Evolutionary conservation across 495 filamentous ascomycete species (phyloP).

Genomic region (Entonaema liquescens): DNA sequence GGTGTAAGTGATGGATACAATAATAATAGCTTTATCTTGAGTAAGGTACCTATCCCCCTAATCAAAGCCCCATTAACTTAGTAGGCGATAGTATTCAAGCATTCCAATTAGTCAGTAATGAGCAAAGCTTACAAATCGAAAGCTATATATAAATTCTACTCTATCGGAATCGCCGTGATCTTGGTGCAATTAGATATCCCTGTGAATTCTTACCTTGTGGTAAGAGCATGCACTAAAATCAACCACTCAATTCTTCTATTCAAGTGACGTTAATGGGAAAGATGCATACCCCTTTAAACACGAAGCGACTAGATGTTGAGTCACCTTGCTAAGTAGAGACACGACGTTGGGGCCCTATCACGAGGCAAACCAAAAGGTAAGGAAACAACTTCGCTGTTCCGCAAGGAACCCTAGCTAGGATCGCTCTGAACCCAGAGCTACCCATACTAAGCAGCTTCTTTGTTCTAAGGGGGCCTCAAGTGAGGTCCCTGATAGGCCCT

Average conservation of each 20-base stretch:
- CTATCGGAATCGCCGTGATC: background rate
- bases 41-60: no score
- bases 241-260: background rate
- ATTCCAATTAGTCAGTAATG: background rate
- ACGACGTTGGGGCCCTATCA: background rate
- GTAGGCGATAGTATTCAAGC: background rate
- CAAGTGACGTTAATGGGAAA: background rate
- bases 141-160: background rate
- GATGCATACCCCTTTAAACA: background rate
- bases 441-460: no score
- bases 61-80: no score
- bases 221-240: background rate
- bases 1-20: no score
- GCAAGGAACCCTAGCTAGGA: no score
- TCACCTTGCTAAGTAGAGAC: conserved; percentile 23
- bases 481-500: no score
- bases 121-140: background rate
- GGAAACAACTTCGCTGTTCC: no score
- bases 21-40: no score
- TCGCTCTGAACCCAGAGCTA: no score
- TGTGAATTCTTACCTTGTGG: background rate
- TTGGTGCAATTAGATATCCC: background rate
- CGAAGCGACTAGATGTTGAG: conserved; percentile 6
- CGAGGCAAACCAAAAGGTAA: no score
- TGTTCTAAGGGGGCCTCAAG: no score